These are phyloP conservation scores for Straminergon stramineum DNA, from an alignment of 225 moss, liverwort and hornwort genomes.

Conservation along the genomic window DNA sequence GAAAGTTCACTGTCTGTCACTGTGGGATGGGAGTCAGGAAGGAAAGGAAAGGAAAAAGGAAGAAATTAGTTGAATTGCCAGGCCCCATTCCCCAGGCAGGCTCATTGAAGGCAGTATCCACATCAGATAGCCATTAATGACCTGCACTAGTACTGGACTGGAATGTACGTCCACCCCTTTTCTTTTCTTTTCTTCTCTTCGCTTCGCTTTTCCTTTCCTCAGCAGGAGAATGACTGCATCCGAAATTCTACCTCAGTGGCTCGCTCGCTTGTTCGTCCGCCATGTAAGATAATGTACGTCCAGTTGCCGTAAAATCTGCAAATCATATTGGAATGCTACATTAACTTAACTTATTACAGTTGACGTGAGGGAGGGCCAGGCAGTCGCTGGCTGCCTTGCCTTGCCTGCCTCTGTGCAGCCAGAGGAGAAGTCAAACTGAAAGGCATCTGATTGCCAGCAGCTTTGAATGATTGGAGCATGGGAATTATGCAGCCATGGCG, in stretches of 20 bases:
- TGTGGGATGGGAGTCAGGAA: neutral
- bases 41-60: neutral
- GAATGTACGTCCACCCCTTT: neutral
- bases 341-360: neutral
- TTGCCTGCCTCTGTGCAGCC: too few relatives aligned
- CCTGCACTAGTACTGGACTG: neutral
- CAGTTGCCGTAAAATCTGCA: neutral
- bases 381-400: neutral
- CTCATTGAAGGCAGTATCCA: neutral
- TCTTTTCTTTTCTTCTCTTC: too few relatives aligned
- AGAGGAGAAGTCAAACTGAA: slow-evolving; percentile 2
- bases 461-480: slow-evolving; percentile 38
- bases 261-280: neutral
- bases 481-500: neutral
- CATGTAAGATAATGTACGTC: neutral
- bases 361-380: neutral
- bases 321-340: neutral
- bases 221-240: neutral
- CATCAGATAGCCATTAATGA: neutral
- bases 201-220: neutral
- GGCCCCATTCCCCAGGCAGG: neutral
- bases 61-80: neutral
- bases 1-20: neutral
- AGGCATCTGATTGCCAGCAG: slow-evolving; percentile 19
- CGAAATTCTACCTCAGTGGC: neutral